Conservation (phyloP, 176 grass and related monocot species). For the Cymbopogon citratus region DNA sequence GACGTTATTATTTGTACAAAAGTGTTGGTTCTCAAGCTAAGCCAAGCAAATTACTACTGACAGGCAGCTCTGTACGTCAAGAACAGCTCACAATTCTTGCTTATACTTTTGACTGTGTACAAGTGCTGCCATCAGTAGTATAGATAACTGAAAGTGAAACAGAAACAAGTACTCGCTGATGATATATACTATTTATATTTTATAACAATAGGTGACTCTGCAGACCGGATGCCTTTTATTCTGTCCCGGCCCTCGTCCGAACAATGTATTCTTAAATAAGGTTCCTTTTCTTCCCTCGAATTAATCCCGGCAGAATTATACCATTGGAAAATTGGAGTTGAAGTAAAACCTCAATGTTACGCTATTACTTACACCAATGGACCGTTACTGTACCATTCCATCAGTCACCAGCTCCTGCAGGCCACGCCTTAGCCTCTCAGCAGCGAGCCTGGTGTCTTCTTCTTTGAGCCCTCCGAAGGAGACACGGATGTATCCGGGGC, state of each 20-base stretch:
- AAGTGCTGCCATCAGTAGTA: background rate
- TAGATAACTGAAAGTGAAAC: background rate
- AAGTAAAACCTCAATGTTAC: background rate
- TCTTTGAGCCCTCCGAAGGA: slow-evolving; percentile 88
- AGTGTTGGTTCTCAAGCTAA: background rate
- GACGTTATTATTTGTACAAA: background rate
- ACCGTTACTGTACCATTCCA: slow-evolving; percentile 62
- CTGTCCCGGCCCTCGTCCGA: background rate
- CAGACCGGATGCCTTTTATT: slow-evolving; percentile 29
- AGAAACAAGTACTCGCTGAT: background rate
- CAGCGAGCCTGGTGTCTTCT: slow-evolving; percentile 59
- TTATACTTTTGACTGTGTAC: slow-evolving; percentile 25
- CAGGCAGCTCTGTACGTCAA: background rate
- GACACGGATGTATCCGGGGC: slow-evolving; percentile 56
- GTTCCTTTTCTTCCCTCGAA: slow-evolving; percentile 1
- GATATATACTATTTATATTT: background rate
- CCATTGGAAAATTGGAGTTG: slow-evolving; percentile 13
- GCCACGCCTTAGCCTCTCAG: slow-evolving; percentile 45
- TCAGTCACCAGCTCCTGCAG: slow-evolving; percentile 71
- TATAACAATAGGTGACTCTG: background rate
- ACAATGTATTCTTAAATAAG: background rate
- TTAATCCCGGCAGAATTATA: slow-evolving; percentile 22
- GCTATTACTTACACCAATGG: slow-evolving; percentile 17
- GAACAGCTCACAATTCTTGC: background rate
- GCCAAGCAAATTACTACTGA: background rate